A percentile compares a stretch with the other conserved stretches of the same genome.
Evolutionary conservation across 163 green algal species (phyloP).

Genomic region (Chlorella variabilis): DNA sequence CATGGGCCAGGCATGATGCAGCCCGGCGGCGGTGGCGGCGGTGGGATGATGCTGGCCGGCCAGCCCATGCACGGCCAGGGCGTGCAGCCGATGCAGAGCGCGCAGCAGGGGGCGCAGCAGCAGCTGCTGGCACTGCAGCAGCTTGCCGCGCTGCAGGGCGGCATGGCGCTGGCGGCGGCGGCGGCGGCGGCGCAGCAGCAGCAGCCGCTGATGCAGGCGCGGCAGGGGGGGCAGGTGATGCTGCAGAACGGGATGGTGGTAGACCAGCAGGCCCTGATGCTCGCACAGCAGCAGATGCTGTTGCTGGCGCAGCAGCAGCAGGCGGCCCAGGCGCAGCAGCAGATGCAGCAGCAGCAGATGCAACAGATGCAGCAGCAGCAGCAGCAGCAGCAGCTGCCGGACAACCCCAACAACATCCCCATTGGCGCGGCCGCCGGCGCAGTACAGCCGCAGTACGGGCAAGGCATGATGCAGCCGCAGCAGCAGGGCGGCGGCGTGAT

Average conservation of each 20-base stretch:
- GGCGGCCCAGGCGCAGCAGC: not conserved
- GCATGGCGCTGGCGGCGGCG: no score
- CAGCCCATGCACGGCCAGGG: not conserved
- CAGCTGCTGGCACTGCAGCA: not conserved
- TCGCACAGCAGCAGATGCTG: constrained; percentile 11
- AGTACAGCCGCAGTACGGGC: no score
- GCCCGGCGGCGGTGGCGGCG: not conserved
- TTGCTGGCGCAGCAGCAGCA: not conserved
- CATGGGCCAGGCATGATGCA: not conserved
- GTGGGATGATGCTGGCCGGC: not conserved
- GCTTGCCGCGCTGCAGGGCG: no score
- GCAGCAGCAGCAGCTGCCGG: not conserved
- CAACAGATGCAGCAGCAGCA: not conserved
- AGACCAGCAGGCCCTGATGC: not conserved
- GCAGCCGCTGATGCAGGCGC: not conserved
- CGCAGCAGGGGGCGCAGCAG: not conserved
- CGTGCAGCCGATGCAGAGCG: not conserved
- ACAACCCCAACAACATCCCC: no score
- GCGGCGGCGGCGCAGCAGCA: not conserved
- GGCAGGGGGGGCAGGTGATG: constrained; percentile 2
- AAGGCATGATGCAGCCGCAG: no score
- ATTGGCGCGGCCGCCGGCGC: no score
- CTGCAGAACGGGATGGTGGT: not conserved
- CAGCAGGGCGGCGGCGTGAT: not conserved
- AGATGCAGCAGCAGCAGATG: not conserved